A percentile compares a stretch with the other conserved stretches of the same genome.
phyloP scores from a whole-genome alignment of 768 basidiomycete genomes.

The Nevesoporus exiguus region DNA sequence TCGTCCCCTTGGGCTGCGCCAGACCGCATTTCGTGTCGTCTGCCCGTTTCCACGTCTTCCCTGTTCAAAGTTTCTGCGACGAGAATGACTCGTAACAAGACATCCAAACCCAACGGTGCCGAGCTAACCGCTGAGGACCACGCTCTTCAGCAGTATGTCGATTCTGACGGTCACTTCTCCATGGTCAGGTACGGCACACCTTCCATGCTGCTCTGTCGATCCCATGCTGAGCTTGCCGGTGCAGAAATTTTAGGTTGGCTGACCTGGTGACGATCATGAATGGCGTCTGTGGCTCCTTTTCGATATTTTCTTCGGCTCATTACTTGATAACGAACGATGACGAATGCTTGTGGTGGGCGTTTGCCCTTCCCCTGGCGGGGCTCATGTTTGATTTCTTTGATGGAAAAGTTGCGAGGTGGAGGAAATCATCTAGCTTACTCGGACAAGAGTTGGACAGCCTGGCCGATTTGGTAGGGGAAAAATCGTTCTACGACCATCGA shows the following conservation, averaged over 20 bases:
- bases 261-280: conserved; percentile 99
- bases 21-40: conserved; percentile 30
- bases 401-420: conserved; percentile 97
- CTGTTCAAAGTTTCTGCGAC: background rate
- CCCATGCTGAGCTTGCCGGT: conserved; percentile 13
- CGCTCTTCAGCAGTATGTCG: conserved; percentile 76
- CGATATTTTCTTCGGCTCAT: conserved; percentile 87
- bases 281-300: conserved; percentile 95
- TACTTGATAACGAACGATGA: conserved; percentile 81
- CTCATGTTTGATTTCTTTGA: conserved; percentile 98
- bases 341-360: conserved; percentile 82
- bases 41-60: conserved; percentile 12
- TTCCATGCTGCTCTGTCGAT: conserved; percentile 9
- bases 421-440: conserved; percentile 90
- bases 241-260: conserved; percentile 94
- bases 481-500: conserved; percentile 2
- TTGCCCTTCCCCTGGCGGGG: conserved; percentile 84
- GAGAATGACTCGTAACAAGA: conserved; percentile 30
- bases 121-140: conserved; percentile 16
- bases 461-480: conserved; percentile 73
- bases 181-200: conserved; percentile 72
- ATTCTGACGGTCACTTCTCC: conserved; percentile 94
- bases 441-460: conserved; percentile 97
- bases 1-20: conserved; percentile 7
- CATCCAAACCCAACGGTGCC: conserved; percentile 23